Conservation (phyloP, 2,329 filamentous ascomycete species). For the Colletotrichum zoysiae region DNA sequence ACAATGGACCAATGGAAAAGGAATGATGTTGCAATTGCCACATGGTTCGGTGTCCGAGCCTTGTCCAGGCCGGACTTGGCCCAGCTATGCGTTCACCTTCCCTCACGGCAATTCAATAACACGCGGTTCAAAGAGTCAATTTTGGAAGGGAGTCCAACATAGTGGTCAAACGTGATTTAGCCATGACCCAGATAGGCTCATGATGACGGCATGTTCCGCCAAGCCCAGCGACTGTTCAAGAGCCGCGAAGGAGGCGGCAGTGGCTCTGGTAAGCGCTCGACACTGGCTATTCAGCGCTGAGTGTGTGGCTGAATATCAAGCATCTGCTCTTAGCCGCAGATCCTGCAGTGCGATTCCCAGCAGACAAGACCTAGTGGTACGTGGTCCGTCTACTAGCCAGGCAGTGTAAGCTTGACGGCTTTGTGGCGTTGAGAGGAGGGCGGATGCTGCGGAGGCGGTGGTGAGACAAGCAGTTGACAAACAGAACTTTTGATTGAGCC, state of each 20-base stretch:
- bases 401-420: background rate
- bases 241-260: background rate
- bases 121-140: no score
- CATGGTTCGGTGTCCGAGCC: background rate
- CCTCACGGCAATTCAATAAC: no score
- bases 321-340: conserved; percentile 30
- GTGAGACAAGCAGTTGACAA: background rate
- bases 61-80: no score
- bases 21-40: background rate
- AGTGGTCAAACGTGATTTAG: background rate
- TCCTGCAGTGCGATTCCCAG: conserved; percentile 18
- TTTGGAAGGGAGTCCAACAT: no score
- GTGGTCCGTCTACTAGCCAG: background rate
- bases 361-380: background rate
- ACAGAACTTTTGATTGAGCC: no score
- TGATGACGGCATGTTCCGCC: conserved; percentile 16
- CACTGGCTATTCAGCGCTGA: conserved; percentile 15
- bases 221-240: background rate
- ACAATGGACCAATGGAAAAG: conserved; percentile 15
- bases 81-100: no score
- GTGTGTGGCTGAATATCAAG: conserved; percentile 27
- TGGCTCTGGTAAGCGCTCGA: background rate
- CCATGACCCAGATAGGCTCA: background rate
- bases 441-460: background rate
- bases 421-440: background rate